Evolutionary conservation across 345 rosid genomes (phyloP).

Genomic region (Gossypium longicalyx): DNA sequence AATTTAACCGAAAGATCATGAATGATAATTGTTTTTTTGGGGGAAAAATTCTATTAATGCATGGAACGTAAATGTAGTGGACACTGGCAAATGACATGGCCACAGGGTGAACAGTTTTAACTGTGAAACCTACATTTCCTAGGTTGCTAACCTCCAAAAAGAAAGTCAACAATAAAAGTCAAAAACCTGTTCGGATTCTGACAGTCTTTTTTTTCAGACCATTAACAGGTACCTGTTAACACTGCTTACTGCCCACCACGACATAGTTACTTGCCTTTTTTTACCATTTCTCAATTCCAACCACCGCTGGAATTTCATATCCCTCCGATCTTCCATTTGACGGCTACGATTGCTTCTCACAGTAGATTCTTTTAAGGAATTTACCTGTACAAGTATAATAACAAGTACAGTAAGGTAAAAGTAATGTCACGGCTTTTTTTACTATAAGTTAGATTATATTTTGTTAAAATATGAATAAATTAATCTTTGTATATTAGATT

Average conservation of each 20-base stretch:
- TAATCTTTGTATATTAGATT: rapidly evolving
- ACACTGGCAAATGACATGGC: background rate
- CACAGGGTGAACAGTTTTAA: background rate
- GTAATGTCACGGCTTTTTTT: rapidly evolving
- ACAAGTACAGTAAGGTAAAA: too few relatives aligned
- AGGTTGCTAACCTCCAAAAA: background rate
- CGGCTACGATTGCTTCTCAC: background rate
- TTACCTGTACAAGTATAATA: too few relatives aligned
- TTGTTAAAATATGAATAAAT: too few relatives aligned
- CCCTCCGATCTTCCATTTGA: background rate
- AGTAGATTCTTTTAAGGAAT: background rate
- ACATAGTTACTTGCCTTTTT: background rate
- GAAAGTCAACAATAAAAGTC: background rate
- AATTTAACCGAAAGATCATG: too few relatives aligned
- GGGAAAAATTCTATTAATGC: background rate
- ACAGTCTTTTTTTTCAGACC: conserved; percentile 11
- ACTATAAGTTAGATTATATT: too few relatives aligned
- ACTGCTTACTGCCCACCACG: background rate
- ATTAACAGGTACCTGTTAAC: background rate
- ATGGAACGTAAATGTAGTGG: background rate
- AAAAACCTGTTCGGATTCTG: conserved; percentile 19
- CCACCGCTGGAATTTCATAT: background rate
- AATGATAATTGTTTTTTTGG: background rate
- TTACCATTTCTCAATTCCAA: conserved; percentile 4
- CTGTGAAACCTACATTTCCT: conserved; percentile 14